Conservation (phyloP, 257 asterid species). For the Echites panduratus region DNA sequence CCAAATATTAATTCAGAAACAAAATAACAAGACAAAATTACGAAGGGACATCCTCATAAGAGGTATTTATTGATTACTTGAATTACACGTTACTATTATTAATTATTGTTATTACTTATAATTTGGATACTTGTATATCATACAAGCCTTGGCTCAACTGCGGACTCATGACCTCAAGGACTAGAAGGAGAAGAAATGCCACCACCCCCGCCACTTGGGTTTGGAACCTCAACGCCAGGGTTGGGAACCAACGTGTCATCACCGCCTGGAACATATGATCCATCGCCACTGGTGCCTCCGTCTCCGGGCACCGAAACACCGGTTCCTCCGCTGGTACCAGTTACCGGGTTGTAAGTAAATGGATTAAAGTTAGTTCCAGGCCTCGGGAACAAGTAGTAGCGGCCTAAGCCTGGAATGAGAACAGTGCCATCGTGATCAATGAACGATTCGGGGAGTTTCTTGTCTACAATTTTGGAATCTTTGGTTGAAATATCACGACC, state of each 20-base stretch:
- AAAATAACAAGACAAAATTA: no score
- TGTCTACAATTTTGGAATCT: constrained; percentile 19
- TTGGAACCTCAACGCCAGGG: constrained; percentile 54
- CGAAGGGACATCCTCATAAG: background rate
- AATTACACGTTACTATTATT: background rate
- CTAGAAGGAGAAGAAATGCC: constrained; percentile 28
- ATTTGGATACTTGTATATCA: no score
- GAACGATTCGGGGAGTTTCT: constrained; percentile 35
- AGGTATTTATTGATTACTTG: no score
- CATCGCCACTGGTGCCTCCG: constrained; percentile 8
- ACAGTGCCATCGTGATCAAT: constrained; percentile 44
- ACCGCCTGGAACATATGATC: constrained; percentile 51
- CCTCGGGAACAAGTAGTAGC: constrained; percentile 39
- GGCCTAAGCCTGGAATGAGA: constrained; percentile 67
- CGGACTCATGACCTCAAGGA: constrained; percentile 23
- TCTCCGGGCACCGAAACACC: constrained; percentile 34
- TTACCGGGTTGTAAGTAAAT: constrained; percentile 52
- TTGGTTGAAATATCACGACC: constrained; percentile 32
- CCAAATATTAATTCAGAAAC: no score
- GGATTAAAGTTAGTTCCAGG: constrained; percentile 32
- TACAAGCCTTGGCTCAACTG: background rate
- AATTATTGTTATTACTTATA: background rate
- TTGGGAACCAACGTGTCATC: constrained; percentile 57
- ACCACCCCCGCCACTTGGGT: constrained; percentile 38
- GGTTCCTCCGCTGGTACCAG: constrained; percentile 42